Conservation (phyloP, 306 rosid genomes). For the Biancaea sappan region DNA sequence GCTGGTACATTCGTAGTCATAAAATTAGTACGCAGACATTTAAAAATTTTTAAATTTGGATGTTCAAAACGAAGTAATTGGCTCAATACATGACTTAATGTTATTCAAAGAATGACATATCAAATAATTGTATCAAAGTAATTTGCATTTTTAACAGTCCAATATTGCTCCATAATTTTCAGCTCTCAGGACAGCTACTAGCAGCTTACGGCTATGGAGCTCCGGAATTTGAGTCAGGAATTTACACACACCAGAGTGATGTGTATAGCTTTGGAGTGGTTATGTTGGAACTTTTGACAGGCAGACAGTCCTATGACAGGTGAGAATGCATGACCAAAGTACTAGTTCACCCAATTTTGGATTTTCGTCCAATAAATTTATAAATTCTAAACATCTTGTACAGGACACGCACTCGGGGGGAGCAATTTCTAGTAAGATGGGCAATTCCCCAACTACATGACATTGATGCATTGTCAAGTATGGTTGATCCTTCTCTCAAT, state of each 20-base stretch:
- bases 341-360: neutral
- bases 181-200: slow-evolving; percentile 88
- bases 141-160: slow-evolving; percentile 27
- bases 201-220: slow-evolving; percentile 91
- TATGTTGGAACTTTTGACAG: slow-evolving; percentile 92
- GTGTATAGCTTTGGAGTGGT: slow-evolving; percentile 96
- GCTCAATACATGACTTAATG: neutral
- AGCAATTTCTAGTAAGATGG: slow-evolving; percentile 91
- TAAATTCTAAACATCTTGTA: slow-evolving; percentile 16
- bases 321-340: slow-evolving; percentile 33
- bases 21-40: neutral
- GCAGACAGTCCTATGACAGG: slow-evolving; percentile 91
- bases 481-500: slow-evolving; percentile 91
- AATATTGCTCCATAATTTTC: slow-evolving; percentile 31
- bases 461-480: slow-evolving; percentile 87
- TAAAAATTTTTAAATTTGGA: neutral
- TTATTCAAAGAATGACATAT: slow-evolving; percentile 1
- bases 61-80: neutral
- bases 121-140: neutral
- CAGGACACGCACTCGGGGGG: slow-evolving; percentile 73
- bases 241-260: slow-evolving; percentile 78
- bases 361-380: slow-evolving; percentile 1
- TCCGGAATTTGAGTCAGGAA: slow-evolving; percentile 94
- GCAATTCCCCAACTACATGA: slow-evolving; percentile 94
- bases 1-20: neutral